Evolutionary conservation across 108 stramenopile species (phyloP).

Genomic region (Cyclotella sp.): DNA sequence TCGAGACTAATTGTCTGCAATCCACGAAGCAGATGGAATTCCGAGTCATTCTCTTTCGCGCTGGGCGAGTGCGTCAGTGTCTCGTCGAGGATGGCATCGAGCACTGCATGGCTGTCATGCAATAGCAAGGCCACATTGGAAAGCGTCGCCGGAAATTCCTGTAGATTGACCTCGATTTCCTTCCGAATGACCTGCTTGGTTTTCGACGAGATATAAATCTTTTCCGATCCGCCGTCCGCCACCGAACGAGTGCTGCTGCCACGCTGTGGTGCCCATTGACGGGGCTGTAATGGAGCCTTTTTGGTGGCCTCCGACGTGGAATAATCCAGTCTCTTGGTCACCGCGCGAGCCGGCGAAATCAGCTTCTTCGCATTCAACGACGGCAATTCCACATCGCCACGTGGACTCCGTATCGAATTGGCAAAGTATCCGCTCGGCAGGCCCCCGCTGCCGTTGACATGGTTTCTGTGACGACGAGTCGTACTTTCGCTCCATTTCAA

Average conservation of each 20-base stretch:
- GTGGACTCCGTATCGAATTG: not conserved
- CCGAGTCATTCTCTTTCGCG: not conserved
- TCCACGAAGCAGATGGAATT: not conserved
- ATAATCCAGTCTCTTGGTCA: not conserved
- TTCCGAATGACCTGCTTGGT: constrained; percentile 20
- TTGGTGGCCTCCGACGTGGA: not conserved
- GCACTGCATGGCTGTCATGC: constrained; percentile 1
- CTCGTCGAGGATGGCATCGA: constrained; percentile 1
- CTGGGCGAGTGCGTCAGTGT: not conserved
- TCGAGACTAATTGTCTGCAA: constrained; percentile 5
- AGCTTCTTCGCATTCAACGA: not conserved
- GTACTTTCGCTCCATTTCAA: constrained; percentile 13
- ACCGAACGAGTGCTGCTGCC: not conserved
- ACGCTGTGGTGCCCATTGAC: not conserved
- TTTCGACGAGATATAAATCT: constrained; percentile 15
- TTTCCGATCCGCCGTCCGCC: not conserved
- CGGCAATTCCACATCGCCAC: constrained; percentile 11
- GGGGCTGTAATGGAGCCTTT: too few relatives aligned
- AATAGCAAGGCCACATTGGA: constrained; percentile 26
- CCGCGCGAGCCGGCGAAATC: not conserved
- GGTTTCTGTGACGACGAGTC: not conserved
- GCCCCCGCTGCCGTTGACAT: not conserved
- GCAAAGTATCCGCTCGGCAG: not conserved
- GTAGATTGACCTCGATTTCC: constrained; percentile 22
- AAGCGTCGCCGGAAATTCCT: constrained; percentile 31